phyloP scores from a whole-genome alignment of 108 stramenopile genomes.

The Pseudonitzschia multiseries region DNA sequence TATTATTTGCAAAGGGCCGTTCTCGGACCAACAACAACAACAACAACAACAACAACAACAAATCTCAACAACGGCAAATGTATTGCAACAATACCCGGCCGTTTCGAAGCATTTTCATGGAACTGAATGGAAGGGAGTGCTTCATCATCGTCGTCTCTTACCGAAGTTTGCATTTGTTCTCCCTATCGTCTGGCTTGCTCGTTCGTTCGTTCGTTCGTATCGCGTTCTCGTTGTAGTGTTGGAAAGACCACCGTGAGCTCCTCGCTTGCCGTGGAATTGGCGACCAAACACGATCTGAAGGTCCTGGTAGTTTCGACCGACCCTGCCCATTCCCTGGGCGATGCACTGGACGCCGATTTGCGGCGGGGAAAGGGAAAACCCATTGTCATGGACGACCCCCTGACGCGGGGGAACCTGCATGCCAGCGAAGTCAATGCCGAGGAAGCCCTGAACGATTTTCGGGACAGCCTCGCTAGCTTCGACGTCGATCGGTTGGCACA shows the following conservation, averaged over 20 bases:
- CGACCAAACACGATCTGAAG: conserved; percentile 70
- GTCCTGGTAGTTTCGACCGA: conserved; percentile 93
- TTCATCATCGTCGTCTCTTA: not conserved
- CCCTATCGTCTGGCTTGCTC: no score
- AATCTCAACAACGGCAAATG: no score
- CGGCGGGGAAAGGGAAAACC: conserved; percentile 47
- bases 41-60: no score
- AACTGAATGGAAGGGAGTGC: no score
- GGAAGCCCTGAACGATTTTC: conserved; percentile 75
- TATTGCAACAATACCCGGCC: no score
- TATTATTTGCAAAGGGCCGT: not conserved
- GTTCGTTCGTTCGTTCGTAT: not conserved
- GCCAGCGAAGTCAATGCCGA: conserved; percentile 87
- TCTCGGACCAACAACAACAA: not conserved
- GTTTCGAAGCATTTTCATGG: no score
- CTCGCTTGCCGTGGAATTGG: conserved; percentile 81
- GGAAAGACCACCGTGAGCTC: conserved; percentile 86
- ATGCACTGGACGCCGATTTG: conserved; percentile 86
- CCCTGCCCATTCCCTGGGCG: conserved; percentile 95
- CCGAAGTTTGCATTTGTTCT: not conserved
- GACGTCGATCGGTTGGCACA: conserved; percentile 64
- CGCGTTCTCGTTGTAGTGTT: conserved; percentile 25
- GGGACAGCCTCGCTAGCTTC: conserved; percentile 59
- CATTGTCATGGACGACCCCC: conserved; percentile 58
- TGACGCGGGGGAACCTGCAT: conserved; percentile 62